Conservation (phyloP, 2,329 filamentous ascomycete genomes). For the Fusarium fracticaudum region DNA sequence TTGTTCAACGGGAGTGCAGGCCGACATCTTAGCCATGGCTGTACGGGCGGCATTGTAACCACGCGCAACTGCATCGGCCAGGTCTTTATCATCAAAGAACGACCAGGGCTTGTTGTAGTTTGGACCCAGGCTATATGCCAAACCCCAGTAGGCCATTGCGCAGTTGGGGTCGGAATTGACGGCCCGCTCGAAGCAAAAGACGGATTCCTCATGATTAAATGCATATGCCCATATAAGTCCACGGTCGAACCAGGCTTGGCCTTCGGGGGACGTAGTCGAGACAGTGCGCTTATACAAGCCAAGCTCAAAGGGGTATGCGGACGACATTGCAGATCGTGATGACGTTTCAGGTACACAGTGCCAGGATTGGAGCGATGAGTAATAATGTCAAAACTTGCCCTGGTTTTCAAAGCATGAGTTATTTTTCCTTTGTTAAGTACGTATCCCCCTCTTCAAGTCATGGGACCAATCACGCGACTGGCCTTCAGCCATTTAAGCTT, state of each 20-base stretch:
- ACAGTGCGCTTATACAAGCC: constrained; percentile 14
- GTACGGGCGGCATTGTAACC: constrained; percentile 42
- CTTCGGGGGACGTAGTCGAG: constrained; percentile 1
- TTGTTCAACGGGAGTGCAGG: constrained; percentile 54
- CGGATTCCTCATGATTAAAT: constrained; percentile 80
- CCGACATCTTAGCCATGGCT: background rate
- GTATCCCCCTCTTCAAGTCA: background rate
- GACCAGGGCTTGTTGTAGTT: constrained; percentile 84
- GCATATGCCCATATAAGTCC: constrained; percentile 78
- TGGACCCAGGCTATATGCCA: constrained; percentile 76
- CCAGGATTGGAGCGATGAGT: background rate
- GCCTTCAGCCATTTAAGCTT: too few relatives aligned
- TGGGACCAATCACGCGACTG: background rate
- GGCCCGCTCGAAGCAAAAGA: constrained; percentile 70
- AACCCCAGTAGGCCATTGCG: constrained; percentile 74
- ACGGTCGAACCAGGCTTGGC: constrained; percentile 74
- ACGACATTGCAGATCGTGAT: background rate
- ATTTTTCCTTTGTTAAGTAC: background rate
- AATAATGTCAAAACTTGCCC: background rate
- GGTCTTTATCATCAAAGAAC: constrained; percentile 71
- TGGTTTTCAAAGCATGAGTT: background rate
- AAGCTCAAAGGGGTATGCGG: background rate
- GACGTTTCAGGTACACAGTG: background rate
- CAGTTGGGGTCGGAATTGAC: constrained; percentile 63
- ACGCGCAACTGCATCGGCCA: background rate